Evolutionary conservation across 345 rosid species (phyloP).

Genomic region (Eucalyptus microcorys): DNA sequence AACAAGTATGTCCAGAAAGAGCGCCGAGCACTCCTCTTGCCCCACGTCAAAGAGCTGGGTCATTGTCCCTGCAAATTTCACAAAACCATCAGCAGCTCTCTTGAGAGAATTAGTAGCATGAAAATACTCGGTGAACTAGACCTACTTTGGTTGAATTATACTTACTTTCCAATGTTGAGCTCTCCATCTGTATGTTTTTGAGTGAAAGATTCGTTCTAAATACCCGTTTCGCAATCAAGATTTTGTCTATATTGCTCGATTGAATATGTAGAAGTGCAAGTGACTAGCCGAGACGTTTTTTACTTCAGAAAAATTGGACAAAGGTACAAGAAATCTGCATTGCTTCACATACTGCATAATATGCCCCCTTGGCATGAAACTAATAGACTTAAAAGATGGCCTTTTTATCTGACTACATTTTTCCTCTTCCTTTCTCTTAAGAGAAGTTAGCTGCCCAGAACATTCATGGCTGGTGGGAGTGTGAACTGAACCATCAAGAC

Average conservation of each 20-base stretch:
- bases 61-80: conserved; percentile 51
- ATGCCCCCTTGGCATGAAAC: background rate
- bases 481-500: conserved; percentile 80
- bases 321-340: background rate
- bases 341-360: background rate
- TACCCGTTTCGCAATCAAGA: background rate
- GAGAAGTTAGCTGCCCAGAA: background rate
- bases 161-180: background rate
- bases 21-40: conserved; percentile 88
- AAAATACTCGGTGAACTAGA: background rate
- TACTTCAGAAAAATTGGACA: background rate
- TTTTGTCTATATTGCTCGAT: background rate
- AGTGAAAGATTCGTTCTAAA: background rate
- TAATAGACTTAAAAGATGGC: background rate
- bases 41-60: conserved; percentile 68
- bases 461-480: conserved; percentile 86
- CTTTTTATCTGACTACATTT: background rate
- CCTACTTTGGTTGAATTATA: background rate
- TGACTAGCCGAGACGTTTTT: background rate
- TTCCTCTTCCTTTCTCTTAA: background rate
- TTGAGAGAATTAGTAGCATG: background rate
- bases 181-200: background rate
- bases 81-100: background rate
- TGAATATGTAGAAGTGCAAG: background rate
- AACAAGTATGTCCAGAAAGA: conserved; percentile 81